These are phyloP conservation scores for Stereum hirsutum DNA, from an alignment of 1,284 basidiomycete species.

Conservation along the genomic window DNA sequence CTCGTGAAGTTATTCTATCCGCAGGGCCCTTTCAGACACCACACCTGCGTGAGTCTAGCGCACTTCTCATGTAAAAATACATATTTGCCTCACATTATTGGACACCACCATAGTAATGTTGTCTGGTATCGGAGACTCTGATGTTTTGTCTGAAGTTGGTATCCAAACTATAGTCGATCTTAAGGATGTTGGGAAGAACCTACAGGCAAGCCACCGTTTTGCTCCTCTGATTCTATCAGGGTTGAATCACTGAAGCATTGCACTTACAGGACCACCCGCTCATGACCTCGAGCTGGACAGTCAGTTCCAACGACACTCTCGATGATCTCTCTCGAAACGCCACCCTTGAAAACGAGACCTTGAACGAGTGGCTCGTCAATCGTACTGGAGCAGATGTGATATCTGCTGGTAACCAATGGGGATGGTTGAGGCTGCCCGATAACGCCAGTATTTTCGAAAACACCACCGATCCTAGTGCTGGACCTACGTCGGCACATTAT, in stretches of 20 bases:
- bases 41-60: conserved; percentile 16
- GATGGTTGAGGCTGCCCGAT: conserved; percentile 20
- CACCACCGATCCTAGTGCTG: conserved; percentile 25
- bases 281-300: conserved; percentile 10
- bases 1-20: conserved; percentile 21
- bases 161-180: conserved; percentile 22
- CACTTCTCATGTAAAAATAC: background rate
- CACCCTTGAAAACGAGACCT: conserved; percentile 6
- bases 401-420: conserved; percentile 10
- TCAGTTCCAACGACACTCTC: conserved; percentile 8
- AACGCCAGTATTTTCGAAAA: conserved; percentile 20
- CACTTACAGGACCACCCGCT: conserved; percentile 19
- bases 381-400: conserved; percentile 10
- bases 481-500: conserved; percentile 12
- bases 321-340: conserved; percentile 11
- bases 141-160: conserved; percentile 19
- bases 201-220: conserved; percentile 19
- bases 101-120: conserved; percentile 30
- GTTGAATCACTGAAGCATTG: too few relatives aligned
- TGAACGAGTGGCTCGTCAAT: conserved; percentile 11
- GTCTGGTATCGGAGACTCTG: conserved; percentile 29
- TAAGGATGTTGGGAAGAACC: conserved; percentile 28
- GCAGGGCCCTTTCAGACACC: conserved; percentile 30
- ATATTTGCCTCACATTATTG: background rate
- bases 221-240: too few relatives aligned